A percentile compares a stretch with the other conserved stretches of the same genome.
These are phyloP conservation scores for Ceratocystis harringtonii DNA, from an alignment of 2,329 filamentous ascomycete genomes.

Conservation along the genomic window DNA sequence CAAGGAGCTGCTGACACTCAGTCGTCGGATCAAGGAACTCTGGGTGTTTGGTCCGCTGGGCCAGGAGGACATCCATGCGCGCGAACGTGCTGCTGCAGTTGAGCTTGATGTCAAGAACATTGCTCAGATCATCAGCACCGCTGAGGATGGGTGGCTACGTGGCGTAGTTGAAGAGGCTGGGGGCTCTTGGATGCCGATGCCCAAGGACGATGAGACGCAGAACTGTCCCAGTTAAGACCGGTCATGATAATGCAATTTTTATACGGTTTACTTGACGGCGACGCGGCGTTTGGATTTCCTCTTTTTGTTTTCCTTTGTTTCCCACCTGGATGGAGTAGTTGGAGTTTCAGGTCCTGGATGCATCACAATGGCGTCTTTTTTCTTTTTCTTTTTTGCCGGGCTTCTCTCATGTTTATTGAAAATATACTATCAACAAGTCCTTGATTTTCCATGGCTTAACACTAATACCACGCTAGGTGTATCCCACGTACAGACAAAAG, in stretches of 20 bases:
- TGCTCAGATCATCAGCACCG: slow-evolving; percentile 19
- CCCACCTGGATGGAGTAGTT: background rate
- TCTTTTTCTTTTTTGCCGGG: background rate
- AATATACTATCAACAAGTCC: background rate
- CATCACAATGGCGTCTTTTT: background rate
- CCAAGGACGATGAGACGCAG: slow-evolving; percentile 14
- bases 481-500: background rate
- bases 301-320: background rate
- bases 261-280: background rate
- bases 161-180: slow-evolving; percentile 25
- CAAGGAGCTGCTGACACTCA: slow-evolving; percentile 32
- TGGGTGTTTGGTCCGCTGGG: slow-evolving; percentile 32
- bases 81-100: slow-evolving; percentile 24
- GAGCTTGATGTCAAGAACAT: slow-evolving; percentile 9
- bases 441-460: background rate
- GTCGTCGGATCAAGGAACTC: slow-evolving; percentile 32
- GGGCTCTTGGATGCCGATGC: slow-evolving; percentile 26
- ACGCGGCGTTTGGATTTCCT: background rate
- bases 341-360: background rate
- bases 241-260: background rate
- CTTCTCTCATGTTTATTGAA: background rate
- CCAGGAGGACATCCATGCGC: slow-evolving; percentile 24
- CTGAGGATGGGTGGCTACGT: slow-evolving; percentile 26
- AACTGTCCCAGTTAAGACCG: background rate
- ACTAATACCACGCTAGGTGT: background rate